These are phyloP conservation scores for Xylariaceae sp. DNA, from an alignment of 2,329 filamentous ascomycete genomes.

Conservation along the genomic window DNA sequence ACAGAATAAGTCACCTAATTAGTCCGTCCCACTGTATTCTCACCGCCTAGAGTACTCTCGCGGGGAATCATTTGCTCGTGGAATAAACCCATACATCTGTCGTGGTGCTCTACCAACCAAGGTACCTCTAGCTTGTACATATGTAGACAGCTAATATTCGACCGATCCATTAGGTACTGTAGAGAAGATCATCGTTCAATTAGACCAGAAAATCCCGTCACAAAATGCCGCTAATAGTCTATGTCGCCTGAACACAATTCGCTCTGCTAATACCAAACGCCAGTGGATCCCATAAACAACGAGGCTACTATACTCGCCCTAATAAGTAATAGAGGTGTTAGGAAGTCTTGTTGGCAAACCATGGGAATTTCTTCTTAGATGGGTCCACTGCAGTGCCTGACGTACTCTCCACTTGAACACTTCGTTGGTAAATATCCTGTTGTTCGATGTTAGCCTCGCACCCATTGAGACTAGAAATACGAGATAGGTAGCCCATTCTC, in stretches of 20 bases:
- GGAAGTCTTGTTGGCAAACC: slow-evolving; percentile 59
- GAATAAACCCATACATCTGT: too few species aligned
- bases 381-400: slow-evolving; percentile 54
- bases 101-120: too few species aligned
- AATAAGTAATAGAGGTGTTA: slow-evolving; percentile 11
- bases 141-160: not conserved
- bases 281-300: slow-evolving; percentile 13
- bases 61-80: too few species aligned
- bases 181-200: slow-evolving; percentile 3
- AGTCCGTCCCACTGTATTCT: too few species aligned
- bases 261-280: slow-evolving; percentile 28
- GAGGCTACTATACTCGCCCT: slow-evolving; percentile 10
- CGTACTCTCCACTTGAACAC: slow-evolving; percentile 62
- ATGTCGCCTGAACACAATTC: slow-evolving; percentile 15
- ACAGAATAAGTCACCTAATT: too few species aligned
- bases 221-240: slow-evolving; percentile 23
- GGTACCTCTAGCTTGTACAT: too few species aligned
- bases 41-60: too few species aligned
- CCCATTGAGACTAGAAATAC: not conserved
- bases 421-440: slow-evolving; percentile 70
- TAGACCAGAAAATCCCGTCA: slow-evolving; percentile 10
- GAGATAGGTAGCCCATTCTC: slow-evolving; percentile 36
- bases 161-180: not conserved
- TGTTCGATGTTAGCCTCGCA: slow-evolving; percentile 26
- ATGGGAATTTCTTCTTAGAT: slow-evolving; percentile 70